These are phyloP conservation scores for Priceomyces melissophilus DNA, from an alignment of 805 yeast genomes.

Conservation along the genomic window DNA sequence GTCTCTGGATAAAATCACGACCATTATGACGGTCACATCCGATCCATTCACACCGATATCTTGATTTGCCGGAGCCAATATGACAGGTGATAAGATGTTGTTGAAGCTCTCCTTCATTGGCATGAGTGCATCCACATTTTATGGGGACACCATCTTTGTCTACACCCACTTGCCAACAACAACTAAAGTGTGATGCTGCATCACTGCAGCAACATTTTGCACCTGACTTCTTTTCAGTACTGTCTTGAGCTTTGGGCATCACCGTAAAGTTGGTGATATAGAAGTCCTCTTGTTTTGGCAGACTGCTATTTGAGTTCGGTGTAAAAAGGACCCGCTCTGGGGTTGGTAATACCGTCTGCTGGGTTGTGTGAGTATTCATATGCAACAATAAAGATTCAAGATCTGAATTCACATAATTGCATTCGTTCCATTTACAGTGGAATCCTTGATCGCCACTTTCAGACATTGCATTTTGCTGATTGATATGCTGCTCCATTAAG, in stretches of 20 bases:
- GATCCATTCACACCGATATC: conserved; percentile 73
- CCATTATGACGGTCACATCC: conserved; percentile 63
- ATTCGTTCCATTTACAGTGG: conserved; percentile 75
- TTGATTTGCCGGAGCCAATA: conserved; percentile 67
- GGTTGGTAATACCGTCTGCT: not conserved
- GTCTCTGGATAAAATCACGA: conserved; percentile 72
- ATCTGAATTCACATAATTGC: conserved; percentile 56
- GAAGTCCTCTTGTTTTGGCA: conserved; percentile 9
- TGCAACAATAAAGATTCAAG: conserved; percentile 58
- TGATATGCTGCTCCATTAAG: conserved; percentile 48
- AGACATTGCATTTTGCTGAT: conserved; percentile 36
- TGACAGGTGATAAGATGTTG: conserved; percentile 68
- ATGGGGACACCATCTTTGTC: conserved; percentile 27
- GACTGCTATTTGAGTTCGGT: conserved; percentile 7
- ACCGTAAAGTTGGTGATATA: conserved; percentile 34
- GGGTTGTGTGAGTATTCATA: conserved; percentile 28
- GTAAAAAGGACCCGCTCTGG: conserved; percentile 6
- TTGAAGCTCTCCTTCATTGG: conserved; percentile 59
- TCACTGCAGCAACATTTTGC: not conserved
- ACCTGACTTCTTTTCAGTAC: not conserved
- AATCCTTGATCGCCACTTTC: conserved; percentile 1
- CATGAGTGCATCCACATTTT: conserved; percentile 51
- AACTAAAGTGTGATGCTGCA: conserved; percentile 30
- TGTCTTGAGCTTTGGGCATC: conserved; percentile 19
- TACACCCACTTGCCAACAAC: conserved; percentile 40